Base-by-base conservation (phyloP, 2,329 filamentous ascomycete genomes). In the Trichoderma asperellum region DNA sequence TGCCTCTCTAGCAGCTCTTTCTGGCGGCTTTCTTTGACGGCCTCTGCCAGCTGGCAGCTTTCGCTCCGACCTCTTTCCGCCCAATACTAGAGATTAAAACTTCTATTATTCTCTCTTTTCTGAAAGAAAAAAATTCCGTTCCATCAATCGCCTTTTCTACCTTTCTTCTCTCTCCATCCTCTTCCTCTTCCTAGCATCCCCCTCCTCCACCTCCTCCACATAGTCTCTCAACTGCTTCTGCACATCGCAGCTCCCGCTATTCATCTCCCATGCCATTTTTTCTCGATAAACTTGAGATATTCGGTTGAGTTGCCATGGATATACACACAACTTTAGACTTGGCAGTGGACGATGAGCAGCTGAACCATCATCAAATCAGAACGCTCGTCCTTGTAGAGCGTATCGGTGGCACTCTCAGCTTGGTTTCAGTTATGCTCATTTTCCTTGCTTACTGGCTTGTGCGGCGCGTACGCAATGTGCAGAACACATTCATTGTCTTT, bases 401-500 rank as follows among this genome's bases (percentile, higher is more conserved):
- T 70, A 78, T 83, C 56, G 87, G 87, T 37, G 86, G 86, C 11
- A 82, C 82, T 16, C 73, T 88, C 69, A 88, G 86, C 27, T 75
- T 88, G 67, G 72, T 84, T 6, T 83, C 84, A 2, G 83, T 88
- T 12, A 68, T 83, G 29, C 76, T 84, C 35, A 85, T 89, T 68
- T 84, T 88, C 70, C 53, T 86, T 70, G 83, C 86, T 14, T 89
- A 85, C 70, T 80, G 77, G 14, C 61, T 83, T 1, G 85, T 85
- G 61, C 86, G 83, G 63, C 79, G 84, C 2, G 80, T 87, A 21
- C 84, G 87, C 16, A 88, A 86, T 24, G 84, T 89, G 0, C 86
- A 87, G 18, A 89, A 88, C 73, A 87, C 86, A 1, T 89, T 89
- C 71, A 88, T 89, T 62, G 81, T 88, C 29, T 88, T 88, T 73